These are phyloP conservation scores for Colletotrichum falcatum DNA, from an alignment of 2,329 filamentous ascomycete species.

Conservation along the genomic window DNA sequence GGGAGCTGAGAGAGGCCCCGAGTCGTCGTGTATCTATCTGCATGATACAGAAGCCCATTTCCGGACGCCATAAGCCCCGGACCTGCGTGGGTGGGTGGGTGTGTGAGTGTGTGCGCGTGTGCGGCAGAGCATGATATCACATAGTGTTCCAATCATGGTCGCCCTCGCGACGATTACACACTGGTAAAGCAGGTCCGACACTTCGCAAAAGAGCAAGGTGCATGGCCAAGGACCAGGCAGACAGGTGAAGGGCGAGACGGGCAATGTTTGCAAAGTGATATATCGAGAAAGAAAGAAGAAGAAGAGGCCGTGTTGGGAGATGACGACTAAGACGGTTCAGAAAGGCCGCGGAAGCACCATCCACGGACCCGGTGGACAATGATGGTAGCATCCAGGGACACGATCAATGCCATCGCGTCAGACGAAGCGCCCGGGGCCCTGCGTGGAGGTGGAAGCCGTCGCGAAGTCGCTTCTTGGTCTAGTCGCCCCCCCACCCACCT, in stretches of 20 bases:
- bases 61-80: conserved; percentile 21
- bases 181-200: conserved; percentile 16
- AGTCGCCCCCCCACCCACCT: conserved; percentile 5
- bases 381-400: conserved; percentile 18
- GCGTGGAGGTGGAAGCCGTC: conserved; percentile 29
- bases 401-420: conserved; percentile 21
- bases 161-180: conserved; percentile 15
- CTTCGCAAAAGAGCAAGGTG: conserved; percentile 22
- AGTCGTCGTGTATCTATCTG: conserved; percentile 32
- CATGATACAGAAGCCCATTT: conserved; percentile 22
- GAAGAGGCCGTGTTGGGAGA: neutral
- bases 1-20: conserved; percentile 11
- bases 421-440: conserved; percentile 33
- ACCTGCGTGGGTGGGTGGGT: conserved; percentile 24
- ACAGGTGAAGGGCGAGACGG: conserved; percentile 5
- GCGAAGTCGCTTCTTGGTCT: conserved; percentile 14
- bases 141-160: conserved; percentile 23
- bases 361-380: conserved; percentile 6
- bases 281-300: conserved; percentile 14
- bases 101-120: neutral
- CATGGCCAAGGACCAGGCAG: conserved; percentile 14
- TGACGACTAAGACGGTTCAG: neutral
- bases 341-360: conserved; percentile 41
- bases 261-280: conserved; percentile 25
- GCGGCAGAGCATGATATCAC: conserved; percentile 21